Percentiles rank a stretch among this genome's conserved stretches.
These are phyloP conservation scores for Metarhizium sp. DNA, from an alignment of 2,329 filamentous ascomycete genomes.

Conservation along the genomic window DNA sequence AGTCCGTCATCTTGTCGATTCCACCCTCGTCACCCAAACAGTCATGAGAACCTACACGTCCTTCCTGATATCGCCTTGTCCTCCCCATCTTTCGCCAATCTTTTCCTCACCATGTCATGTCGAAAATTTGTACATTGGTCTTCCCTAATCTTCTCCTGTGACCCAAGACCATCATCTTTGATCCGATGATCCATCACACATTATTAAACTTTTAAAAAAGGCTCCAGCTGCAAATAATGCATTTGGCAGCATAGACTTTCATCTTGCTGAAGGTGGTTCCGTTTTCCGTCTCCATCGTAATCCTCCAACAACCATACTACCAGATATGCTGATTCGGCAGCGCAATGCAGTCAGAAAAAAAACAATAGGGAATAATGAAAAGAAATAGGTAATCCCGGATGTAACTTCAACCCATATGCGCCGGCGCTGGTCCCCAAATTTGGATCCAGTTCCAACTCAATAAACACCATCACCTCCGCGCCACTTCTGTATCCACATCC, in stretches of 20 bases:
- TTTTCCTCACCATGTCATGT: not conserved
- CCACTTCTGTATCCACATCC: not conserved
- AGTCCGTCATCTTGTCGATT: slow-evolving; percentile 1
- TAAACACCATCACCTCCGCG: slow-evolving; percentile 15
- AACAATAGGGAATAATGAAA: slow-evolving; percentile 3
- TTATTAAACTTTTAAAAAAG: not conserved
- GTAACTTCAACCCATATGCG: slow-evolving; percentile 10
- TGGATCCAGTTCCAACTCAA: slow-evolving; percentile 23
- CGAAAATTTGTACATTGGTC: not conserved
- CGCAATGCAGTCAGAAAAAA: slow-evolving; percentile 13
- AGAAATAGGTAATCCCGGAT: slow-evolving; percentile 6
- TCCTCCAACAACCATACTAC: slow-evolving; percentile 1
- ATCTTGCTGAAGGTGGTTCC: not conserved
- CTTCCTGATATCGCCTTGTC: not conserved
- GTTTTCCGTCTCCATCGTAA: not conserved
- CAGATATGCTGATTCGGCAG: slow-evolving; percentile 9
- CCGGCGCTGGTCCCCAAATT: slow-evolving; percentile 15
- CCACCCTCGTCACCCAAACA: not conserved
- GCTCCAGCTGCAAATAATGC: not conserved
- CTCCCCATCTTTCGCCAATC: not conserved
- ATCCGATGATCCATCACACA: not conserved
- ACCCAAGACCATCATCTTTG: not conserved
- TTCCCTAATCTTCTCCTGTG: not conserved
- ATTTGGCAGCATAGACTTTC: not conserved
- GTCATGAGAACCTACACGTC: not conserved